Percentiles rank a stretch among this genome's conserved stretches.
Evolutionary conservation across 176 grass and related monocot species (phyloP).

Genomic region (Carex pumila): DNA sequence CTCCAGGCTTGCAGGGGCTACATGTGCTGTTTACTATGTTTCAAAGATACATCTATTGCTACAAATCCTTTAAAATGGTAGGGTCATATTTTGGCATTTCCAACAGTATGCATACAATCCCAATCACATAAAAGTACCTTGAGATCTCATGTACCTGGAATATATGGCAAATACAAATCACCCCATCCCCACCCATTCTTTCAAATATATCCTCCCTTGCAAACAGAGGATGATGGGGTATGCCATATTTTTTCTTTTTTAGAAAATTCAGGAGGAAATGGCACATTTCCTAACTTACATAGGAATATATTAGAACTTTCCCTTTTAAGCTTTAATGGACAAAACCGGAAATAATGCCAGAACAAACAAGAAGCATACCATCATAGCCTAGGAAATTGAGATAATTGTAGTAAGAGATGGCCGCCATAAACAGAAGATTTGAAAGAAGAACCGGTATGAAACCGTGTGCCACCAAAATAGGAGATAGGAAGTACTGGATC

Average conservation of each 20-base stretch:
- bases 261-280: not conserved
- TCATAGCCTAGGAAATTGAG: slow-evolving; percentile 97
- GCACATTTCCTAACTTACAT: not conserved
- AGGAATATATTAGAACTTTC: not conserved
- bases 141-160: not conserved
- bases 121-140: not conserved
- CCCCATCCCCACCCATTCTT: not conserved
- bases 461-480: slow-evolving; percentile 80
- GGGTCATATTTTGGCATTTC: not conserved
- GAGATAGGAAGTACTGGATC: slow-evolving; percentile 89
- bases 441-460: slow-evolving; percentile 83
- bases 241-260: not conserved
- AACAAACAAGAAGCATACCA: slow-evolving; percentile 38
- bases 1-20: not conserved
- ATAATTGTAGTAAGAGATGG: slow-evolving; percentile 95
- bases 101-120: not conserved
- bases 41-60: not conserved
- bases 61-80: not conserved
- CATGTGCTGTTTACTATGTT: not conserved
- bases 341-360: not conserved
- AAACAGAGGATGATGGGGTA: not conserved
- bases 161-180: not conserved
- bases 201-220: not conserved
- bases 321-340: not conserved
- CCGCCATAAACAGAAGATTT: slow-evolving; percentile 77